Conservation (phyloP, 129 eudicot species). For the Flaveria sonorensis region DNA sequence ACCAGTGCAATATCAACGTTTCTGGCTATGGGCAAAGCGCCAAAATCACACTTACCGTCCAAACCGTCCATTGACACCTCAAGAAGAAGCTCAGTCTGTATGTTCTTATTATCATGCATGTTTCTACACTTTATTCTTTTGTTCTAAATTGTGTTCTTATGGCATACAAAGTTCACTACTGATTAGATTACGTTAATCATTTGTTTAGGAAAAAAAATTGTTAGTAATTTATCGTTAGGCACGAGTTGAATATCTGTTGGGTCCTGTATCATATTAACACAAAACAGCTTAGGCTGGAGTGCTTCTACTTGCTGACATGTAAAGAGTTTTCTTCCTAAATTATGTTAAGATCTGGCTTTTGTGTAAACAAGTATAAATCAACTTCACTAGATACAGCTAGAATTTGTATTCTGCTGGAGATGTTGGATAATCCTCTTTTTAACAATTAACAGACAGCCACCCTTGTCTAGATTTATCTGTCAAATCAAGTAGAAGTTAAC, state of each 20-base stretch:
- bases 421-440: neutral
- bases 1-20: conserved; percentile 82
- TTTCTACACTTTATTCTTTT: conserved; percentile 4
- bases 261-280: neutral
- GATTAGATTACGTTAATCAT: neutral
- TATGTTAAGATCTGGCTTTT: neutral
- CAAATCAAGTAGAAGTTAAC: conserved; percentile 12
- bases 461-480: neutral
- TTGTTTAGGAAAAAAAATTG: neutral
- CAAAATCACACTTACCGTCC: conserved; percentile 86
- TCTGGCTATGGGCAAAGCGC: conserved; percentile 92
- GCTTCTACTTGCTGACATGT: conserved; percentile 4
- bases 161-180: conserved; percentile 17
- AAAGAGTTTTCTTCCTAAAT: neutral
- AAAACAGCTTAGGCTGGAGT: conserved; percentile 3
- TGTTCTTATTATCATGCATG: conserved; percentile 17
- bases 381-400: neutral
- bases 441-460: neutral
- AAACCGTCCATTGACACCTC: conserved; percentile 79
- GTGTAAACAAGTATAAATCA: neutral
- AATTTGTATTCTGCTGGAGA: neutral
- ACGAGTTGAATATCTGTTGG: neutral
- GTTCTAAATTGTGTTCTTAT: conserved; percentile 6
- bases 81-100: conserved; percentile 79
- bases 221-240: neutral